Conservation (phyloP, 495 filamentous ascomycete genomes). For the Filosporella fistucella region DNA sequence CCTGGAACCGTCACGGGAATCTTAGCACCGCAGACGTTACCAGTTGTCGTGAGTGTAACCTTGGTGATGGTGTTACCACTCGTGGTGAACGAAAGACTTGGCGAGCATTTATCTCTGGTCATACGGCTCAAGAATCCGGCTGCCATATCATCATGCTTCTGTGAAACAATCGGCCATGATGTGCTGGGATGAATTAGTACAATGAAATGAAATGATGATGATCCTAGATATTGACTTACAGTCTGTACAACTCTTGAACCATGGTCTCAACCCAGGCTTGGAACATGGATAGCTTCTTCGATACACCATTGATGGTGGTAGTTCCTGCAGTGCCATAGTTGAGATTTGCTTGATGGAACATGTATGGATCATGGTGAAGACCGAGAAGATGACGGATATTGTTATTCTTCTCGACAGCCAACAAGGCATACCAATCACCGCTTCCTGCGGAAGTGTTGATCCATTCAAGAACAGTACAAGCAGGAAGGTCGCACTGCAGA, state of each 20-base stretch:
- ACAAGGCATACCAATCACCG: constrained; percentile 43
- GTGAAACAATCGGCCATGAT: constrained; percentile 54
- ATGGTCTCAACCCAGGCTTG: constrained; percentile 59
- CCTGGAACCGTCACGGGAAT: constrained; percentile 56
- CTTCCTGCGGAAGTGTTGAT: constrained; percentile 50
- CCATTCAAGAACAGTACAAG: constrained; percentile 56
- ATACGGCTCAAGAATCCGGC: constrained; percentile 44
- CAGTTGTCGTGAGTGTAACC: constrained; percentile 39
- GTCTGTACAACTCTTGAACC: constrained; percentile 50
- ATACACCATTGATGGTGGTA: constrained; percentile 48
- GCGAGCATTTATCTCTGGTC: constrained; percentile 49
- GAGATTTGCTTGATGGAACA: constrained; percentile 58
- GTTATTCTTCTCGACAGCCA: constrained; percentile 43
- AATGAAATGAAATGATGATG: too few relatives aligned
- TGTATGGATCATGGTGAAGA: constrained; percentile 46
- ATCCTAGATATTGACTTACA: too few relatives aligned
- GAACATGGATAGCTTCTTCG: constrained; percentile 45
- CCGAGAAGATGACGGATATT: constrained; percentile 52
- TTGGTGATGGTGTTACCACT: constrained; percentile 38
- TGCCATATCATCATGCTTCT: constrained; percentile 54
- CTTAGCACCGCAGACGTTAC: constrained; percentile 44
- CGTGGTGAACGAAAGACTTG: constrained; percentile 42
- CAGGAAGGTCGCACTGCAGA: constrained; percentile 40
- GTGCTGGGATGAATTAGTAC: too few relatives aligned
- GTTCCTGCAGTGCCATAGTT: constrained; percentile 40